These are phyloP conservation scores for Citrus glauca DNA, from an alignment of 345 rosid species.

Conservation along the genomic window DNA sequence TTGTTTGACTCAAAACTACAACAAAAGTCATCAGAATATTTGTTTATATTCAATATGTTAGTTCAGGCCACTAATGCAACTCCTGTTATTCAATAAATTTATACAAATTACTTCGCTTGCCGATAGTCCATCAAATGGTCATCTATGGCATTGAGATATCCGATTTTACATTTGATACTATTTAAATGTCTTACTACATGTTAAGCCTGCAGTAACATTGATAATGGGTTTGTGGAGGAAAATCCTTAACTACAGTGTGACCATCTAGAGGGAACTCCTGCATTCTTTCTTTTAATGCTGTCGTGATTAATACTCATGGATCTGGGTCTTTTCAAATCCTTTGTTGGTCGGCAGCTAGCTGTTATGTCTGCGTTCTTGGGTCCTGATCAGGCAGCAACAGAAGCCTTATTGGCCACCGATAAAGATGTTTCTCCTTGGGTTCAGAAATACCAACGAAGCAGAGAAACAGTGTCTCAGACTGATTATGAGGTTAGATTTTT, in stretches of 20 bases:
- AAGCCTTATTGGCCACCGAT: conserved; percentile 59
- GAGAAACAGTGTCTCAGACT: conserved; percentile 88
- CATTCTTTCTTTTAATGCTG: neutral
- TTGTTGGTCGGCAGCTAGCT: conserved; percentile 53
- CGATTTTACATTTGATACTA: neutral
- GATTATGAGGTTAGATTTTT: conserved; percentile 71
- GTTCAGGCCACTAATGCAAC: neutral
- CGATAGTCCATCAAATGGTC: neutral
- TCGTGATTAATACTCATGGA: neutral
- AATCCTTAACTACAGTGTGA: neutral
- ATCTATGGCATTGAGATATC: neutral
- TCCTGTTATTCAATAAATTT: neutral
- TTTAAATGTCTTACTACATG: neutral
- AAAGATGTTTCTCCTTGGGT: conserved; percentile 80
- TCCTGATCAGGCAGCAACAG: conserved; percentile 81
- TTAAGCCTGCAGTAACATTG: neutral
- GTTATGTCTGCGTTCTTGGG: conserved; percentile 97
- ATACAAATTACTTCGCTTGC: neutral
- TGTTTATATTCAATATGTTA: neutral
- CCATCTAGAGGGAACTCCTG: neutral
- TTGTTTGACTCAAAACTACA: neutral
- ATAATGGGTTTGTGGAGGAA: neutral
- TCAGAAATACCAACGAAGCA: conserved; percentile 82
- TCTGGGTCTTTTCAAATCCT: conserved; percentile 1
- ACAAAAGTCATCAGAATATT: neutral